phyloP scores from a whole-genome alignment of 106 monocot species.

The Agapanthus africanus region DNA sequence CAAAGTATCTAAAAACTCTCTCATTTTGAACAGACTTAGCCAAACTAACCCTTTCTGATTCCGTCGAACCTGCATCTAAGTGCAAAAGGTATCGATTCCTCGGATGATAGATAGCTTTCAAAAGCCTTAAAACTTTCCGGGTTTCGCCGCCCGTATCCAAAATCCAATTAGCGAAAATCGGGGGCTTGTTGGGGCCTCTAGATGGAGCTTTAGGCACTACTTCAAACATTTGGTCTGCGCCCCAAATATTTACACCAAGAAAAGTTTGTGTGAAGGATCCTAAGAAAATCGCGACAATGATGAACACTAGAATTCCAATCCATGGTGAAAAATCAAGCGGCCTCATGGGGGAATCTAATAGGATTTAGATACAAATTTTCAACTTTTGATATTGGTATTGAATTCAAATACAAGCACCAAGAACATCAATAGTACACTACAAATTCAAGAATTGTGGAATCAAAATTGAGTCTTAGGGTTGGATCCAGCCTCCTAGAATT shows the following conservation, averaged over 20 bases:
- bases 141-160: constrained; percentile 55
- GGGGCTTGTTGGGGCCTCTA: constrained; percentile 43
- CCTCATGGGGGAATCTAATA: constrained; percentile 2
- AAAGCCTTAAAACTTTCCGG: constrained; percentile 50
- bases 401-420: neutral
- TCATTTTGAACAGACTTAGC: constrained; percentile 30
- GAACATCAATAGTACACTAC: too few relatives aligned
- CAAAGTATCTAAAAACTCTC: constrained; percentile 39
- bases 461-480: neutral
- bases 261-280: constrained; percentile 26
- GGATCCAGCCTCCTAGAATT: neutral
- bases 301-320: constrained; percentile 17
- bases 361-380: neutral
- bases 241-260: constrained; percentile 13
- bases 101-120: constrained; percentile 78
- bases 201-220: constrained; percentile 9
- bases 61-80: constrained; percentile 49
- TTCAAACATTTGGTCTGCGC: constrained; percentile 10
- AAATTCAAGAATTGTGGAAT: neutral
- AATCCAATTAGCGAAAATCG: constrained; percentile 76
- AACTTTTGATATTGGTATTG: neutral
- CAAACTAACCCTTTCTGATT: constrained; percentile 40
- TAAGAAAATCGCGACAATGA: constrained; percentile 17
- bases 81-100: constrained; percentile 78
- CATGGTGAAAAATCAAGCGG: constrained; percentile 24